Base-by-base conservation (phyloP, 768 basidiomycete genomes). In the Naganishia onofrii region DNA sequence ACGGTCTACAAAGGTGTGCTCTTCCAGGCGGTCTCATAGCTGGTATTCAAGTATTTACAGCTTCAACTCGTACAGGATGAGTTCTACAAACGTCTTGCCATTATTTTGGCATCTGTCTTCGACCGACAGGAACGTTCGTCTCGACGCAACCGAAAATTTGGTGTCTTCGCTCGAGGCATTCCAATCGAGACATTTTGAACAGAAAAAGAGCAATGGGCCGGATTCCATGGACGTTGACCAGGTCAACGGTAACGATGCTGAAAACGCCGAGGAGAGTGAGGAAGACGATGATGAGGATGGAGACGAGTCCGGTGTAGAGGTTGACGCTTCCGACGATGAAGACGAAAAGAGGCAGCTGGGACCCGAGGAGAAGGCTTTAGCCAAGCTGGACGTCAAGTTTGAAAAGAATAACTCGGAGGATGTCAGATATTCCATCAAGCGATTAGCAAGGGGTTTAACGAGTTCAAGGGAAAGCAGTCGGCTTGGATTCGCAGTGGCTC, bases 71-170 rank as follows among this genome's bases (percentile, higher is more conserved):
- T 19, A 63, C 38, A 63, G 38, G 60, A 63, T 63, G 60, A 63
- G 60, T 26, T 23, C 92, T 87, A 87, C 90, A 44, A 93, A 92
- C 60, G 94, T 92, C 38, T 87, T 97, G 67, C 90, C 92, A 17
- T 85, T 96, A 38, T 97, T 93, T 85, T 96, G 93, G 93, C 85
- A 93, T 80, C 84, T 97, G 66, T 94, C 93, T 19, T 91, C 90
- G 2, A 83, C 87, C 1, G 87, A 86, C 23, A 91, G 88, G 82
- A 87, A 88, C 68, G 88, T 91, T 71, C 88, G 93, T 10, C 77
- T 95, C 42, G 87, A 89, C 74, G 90, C 93, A 17, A 93, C 93
- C 2, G 88, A 90, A 32, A 90, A 92, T 78, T 88, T 97, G 63
- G 81, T 95, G 69, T 83, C 84, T 21, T 84, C 91, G 23, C 86